Evolutionary conservation across 2,329 filamentous ascomycete species (phyloP).

Genomic region (Pyrenophora tritici-repentis): DNA sequence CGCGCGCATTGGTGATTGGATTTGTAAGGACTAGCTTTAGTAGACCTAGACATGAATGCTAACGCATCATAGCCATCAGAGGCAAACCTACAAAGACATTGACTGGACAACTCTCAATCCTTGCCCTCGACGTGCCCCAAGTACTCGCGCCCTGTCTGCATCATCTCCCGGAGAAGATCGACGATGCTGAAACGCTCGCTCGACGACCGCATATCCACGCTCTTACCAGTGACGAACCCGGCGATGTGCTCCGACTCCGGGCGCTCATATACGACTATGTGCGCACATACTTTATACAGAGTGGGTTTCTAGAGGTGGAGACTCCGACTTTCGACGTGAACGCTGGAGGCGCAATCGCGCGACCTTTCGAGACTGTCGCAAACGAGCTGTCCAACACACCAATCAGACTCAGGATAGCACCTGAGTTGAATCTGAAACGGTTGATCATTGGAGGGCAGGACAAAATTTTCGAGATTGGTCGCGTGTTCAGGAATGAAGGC

Average conservation of each 20-base stretch:
- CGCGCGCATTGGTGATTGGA: conserved; percentile 79
- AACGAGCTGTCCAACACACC: conserved; percentile 74
- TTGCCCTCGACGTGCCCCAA: conserved; percentile 68
- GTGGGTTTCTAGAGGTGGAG: conserved; percentile 82
- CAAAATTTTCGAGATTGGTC: conserved; percentile 89
- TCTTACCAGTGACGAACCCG: conserved; percentile 71
- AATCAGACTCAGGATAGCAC: conserved; percentile 83
- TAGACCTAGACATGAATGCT: conserved; percentile 11
- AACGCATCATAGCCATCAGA: conserved; percentile 59
- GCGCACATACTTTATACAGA: conserved; percentile 72
- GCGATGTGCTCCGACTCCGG: conserved; percentile 74
- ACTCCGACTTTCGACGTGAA: conserved; percentile 84
- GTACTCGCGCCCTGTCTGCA: conserved; percentile 80
- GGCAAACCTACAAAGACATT: conserved; percentile 72
- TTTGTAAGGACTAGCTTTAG: conserved; percentile 63
- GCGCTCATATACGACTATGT: conserved; percentile 75
- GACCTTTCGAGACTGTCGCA: conserved; percentile 80
- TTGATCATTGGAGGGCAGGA: conserved; percentile 88
- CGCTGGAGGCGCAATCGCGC: conserved; percentile 85
- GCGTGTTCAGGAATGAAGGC: conserved; percentile 91
- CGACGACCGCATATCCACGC: conserved; percentile 85
- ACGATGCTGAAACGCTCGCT: conserved; percentile 72
- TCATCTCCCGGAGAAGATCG: conserved; percentile 72
- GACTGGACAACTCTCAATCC: conserved; percentile 76
- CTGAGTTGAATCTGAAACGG: conserved; percentile 93